Evolutionary conservation across 2,329 filamentous ascomycete species (phyloP).

Genomic region (Exophiala mesophila): DNA sequence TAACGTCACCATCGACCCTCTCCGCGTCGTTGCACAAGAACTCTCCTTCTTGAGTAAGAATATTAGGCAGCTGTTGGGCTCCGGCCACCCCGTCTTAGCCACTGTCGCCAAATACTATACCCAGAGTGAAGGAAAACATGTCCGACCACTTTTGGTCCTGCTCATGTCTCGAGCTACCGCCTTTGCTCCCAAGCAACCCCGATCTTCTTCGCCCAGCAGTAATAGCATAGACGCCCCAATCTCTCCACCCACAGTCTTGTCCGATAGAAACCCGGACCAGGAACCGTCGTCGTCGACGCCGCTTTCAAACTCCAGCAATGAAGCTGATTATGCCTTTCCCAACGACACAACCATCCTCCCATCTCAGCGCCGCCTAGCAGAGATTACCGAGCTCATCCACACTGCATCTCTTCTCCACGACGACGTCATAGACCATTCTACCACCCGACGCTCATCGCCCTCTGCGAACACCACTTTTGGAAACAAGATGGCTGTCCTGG

Average conservation of each 20-base stretch:
- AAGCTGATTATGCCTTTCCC: constrained; percentile 37
- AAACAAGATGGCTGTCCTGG: constrained; percentile 98
- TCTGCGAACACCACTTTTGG: constrained; percentile 94
- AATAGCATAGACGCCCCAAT: constrained; percentile 56
- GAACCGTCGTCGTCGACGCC: constrained; percentile 40
- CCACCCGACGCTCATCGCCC: constrained; percentile 73
- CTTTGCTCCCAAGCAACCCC: constrained; percentile 61
- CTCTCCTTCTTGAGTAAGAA: constrained; percentile 95
- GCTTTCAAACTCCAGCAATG: constrained; percentile 46
- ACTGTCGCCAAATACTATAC: constrained; percentile 98
- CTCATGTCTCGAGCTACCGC: constrained; percentile 94
- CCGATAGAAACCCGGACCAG: constrained; percentile 73
- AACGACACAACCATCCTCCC: constrained; percentile 67
- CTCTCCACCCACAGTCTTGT: constrained; percentile 58
- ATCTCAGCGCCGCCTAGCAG: constrained; percentile 85
- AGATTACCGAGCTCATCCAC: constrained; percentile 96
- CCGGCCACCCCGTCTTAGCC: constrained; percentile 88
- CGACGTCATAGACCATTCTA: constrained; percentile 93
- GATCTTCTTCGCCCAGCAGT: constrained; percentile 34
- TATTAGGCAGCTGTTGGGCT: constrained; percentile 86
- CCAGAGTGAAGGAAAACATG: constrained; percentile 91
- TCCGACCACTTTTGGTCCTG: constrained; percentile 87
- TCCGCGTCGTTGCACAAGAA: constrained; percentile 88
- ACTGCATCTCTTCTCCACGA: constrained; percentile 95
- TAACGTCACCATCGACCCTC: constrained; percentile 74